Conservation (phyloP, 371 early-diverging fungal species). For the Synchytrium microbalum region DNA sequence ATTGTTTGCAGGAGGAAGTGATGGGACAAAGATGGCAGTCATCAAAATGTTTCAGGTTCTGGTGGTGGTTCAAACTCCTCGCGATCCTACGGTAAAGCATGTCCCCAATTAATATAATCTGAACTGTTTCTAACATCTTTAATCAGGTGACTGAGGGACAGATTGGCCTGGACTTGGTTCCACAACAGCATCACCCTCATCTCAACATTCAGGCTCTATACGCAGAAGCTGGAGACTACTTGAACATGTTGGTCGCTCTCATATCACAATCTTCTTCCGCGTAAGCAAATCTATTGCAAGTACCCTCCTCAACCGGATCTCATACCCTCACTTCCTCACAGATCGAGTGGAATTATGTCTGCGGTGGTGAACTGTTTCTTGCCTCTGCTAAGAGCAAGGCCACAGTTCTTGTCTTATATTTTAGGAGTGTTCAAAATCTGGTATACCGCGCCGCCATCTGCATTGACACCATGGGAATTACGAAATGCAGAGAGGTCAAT, state of each 20-base stretch:
- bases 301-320: background rate
- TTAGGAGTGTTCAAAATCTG: slow-evolving; percentile 14
- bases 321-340: slow-evolving; percentile 1
- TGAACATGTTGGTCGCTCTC: slow-evolving; percentile 7
- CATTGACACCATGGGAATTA: slow-evolving; percentile 13
- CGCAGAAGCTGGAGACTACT: slow-evolving; percentile 12
- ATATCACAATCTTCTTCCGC: background rate
- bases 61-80: slow-evolving; percentile 15
- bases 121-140: slow-evolving; percentile 3
- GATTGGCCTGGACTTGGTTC: background rate
- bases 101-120: slow-evolving; percentile 2
- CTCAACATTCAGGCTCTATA: slow-evolving; percentile 11
- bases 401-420: slow-evolving; percentile 13
- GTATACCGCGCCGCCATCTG: slow-evolving; percentile 7
- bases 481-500: slow-evolving; percentile 27
- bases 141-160: background rate
- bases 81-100: slow-evolving; percentile 11
- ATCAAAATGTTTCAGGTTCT: slow-evolving; percentile 24
- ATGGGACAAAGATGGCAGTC: slow-evolving; percentile 20
- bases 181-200: slow-evolving; percentile 11
- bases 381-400: slow-evolving; percentile 16
- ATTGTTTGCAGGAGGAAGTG: slow-evolving; percentile 13
- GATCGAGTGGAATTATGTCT: slow-evolving; percentile 22
- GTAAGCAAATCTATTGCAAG: background rate
- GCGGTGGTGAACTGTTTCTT: slow-evolving; percentile 24